Conservation (phyloP, 371 early-diverging fungal genomes). For the Mucor velutinosus region DNA sequence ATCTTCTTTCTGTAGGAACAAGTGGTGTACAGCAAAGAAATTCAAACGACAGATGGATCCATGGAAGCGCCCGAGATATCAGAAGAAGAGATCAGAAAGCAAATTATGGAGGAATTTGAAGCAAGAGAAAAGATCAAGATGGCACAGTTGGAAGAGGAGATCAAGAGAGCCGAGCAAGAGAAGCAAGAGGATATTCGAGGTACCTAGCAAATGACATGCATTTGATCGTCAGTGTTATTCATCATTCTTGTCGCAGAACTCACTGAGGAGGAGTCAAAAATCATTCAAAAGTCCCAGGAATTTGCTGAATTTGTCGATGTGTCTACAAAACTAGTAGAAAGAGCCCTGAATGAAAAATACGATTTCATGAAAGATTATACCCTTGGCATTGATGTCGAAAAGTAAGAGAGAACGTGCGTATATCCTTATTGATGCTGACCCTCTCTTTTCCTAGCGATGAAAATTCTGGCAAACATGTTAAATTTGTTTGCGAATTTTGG, state of each 20-base stretch:
- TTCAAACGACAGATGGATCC: slow-evolving; percentile 76
- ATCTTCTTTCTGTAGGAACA: slow-evolving; percentile 57
- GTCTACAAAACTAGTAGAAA: slow-evolving; percentile 86
- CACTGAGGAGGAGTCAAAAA: slow-evolving; percentile 78
- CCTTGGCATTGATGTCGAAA: slow-evolving; percentile 62
- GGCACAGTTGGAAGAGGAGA: slow-evolving; percentile 64
- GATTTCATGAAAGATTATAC: slow-evolving; percentile 96
- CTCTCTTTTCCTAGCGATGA: slow-evolving; percentile 49
- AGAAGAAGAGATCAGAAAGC: slow-evolving; percentile 65
- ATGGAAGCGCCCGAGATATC: slow-evolving; percentile 59
- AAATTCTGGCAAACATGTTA: slow-evolving; percentile 69
- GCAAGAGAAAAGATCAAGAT: slow-evolving; percentile 62
- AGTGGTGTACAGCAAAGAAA: slow-evolving; percentile 90
- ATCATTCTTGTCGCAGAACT: slow-evolving; percentile 54
- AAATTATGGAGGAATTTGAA: slow-evolving; percentile 62
- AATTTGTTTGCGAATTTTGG: slow-evolving; percentile 72
- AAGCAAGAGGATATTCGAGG: slow-evolving; percentile 47
- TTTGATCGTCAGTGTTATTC: not conserved
- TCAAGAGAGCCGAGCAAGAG: slow-evolving; percentile 55
- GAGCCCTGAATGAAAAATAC: slow-evolving; percentile 88
- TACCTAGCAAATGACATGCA: not conserved
- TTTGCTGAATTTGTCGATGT: slow-evolving; percentile 88
- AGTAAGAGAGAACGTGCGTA: slow-evolving; percentile 34
- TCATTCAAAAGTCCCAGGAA: slow-evolving; percentile 71
- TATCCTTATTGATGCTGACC: not conserved